Percentiles rank a stretch among this genome's conserved stretches.
phyloP scores from a whole-genome alignment of 768 basidiomycete genomes.

The Boletus reticuloceps region DNA sequence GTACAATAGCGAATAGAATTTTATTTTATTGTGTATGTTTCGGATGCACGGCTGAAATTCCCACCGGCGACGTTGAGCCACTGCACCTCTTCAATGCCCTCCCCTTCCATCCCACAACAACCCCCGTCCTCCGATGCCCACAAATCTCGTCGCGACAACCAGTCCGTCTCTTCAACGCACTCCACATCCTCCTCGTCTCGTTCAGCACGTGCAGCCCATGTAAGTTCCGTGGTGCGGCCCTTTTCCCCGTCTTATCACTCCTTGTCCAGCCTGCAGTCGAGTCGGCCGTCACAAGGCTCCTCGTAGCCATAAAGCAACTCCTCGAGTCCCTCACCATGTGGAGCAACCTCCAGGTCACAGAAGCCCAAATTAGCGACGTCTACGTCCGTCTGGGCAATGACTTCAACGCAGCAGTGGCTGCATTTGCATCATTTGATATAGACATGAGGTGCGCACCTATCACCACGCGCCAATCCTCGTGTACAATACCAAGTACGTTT shows the following conservation, averaged over 20 bases:
- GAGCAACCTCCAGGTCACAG: constrained; percentile 70
- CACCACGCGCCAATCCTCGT: constrained; percentile 14
- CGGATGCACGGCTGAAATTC: constrained; percentile 17
- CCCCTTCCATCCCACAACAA: constrained; percentile 14
- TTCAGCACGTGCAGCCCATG: constrained; percentile 22
- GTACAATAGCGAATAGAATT: constrained; percentile 15
- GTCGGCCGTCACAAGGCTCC: constrained; percentile 85
- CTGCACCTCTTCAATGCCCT: constrained; percentile 17
- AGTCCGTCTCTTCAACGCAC: constrained; percentile 48
- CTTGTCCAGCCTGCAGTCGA: constrained; percentile 70
- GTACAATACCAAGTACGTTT: constrained; percentile 13
- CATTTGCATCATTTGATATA: constrained; percentile 82
- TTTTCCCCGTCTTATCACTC: constrained; percentile 1
- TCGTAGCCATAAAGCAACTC: constrained; percentile 94
- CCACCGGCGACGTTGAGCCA: constrained; percentile 16
- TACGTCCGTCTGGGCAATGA: constrained; percentile 97
- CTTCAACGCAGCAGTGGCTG: constrained; percentile 90
- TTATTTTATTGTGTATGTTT: background rate
- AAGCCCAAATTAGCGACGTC: constrained; percentile 88
- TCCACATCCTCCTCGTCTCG: constrained; percentile 33
- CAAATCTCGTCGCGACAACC: constrained; percentile 51
- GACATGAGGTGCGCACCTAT: constrained; percentile 78
- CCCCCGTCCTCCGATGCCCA: constrained; percentile 32
- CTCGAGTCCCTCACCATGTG: constrained; percentile 86
- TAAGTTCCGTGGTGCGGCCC: constrained; percentile 7